phyloP scores from a whole-genome alignment of 805 yeast species.

The Candida takata region DNA sequence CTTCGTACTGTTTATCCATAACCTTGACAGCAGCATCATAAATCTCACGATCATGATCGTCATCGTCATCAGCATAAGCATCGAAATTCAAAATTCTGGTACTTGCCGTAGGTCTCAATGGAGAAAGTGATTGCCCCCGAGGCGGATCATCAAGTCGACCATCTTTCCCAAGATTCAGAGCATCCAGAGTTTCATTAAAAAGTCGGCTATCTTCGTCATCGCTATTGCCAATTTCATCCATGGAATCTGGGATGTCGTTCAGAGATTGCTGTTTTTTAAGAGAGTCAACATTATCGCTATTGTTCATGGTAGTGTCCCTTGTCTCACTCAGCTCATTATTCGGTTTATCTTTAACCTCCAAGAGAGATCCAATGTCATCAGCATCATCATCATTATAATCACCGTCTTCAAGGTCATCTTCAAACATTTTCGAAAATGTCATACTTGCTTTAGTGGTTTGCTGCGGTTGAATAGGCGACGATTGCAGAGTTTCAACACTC shows the following conservation, averaged over 20 bases:
- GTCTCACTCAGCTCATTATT: too few relatives aligned
- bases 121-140: too few relatives aligned
- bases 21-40: constrained; percentile 7
- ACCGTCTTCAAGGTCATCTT: constrained; percentile 6
- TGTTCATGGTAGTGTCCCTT: too few relatives aligned
- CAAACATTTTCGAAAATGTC: constrained; percentile 8
- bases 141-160: too few relatives aligned
- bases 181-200: constrained; percentile 3
- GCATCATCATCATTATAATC: too few relatives aligned
- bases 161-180: not conserved
- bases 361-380: too few relatives aligned
- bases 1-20: constrained; percentile 15
- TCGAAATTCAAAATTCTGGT: constrained; percentile 1
- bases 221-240: not conserved
- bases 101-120: not conserved
- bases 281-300: too few relatives aligned
- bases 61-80: constrained; percentile 2
- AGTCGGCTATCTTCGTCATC: not conserved
- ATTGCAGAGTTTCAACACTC: not conserved
- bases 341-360: too few relatives aligned
- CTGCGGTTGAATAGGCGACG: not conserved
- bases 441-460: not conserved
- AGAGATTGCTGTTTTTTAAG: not conserved
- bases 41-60: constrained; percentile 1
- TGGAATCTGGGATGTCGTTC: not conserved